Evolutionary conservation across 2,329 filamentous ascomycete genomes (phyloP).

Genomic region (Colletotrichum chlorophyti): DNA sequence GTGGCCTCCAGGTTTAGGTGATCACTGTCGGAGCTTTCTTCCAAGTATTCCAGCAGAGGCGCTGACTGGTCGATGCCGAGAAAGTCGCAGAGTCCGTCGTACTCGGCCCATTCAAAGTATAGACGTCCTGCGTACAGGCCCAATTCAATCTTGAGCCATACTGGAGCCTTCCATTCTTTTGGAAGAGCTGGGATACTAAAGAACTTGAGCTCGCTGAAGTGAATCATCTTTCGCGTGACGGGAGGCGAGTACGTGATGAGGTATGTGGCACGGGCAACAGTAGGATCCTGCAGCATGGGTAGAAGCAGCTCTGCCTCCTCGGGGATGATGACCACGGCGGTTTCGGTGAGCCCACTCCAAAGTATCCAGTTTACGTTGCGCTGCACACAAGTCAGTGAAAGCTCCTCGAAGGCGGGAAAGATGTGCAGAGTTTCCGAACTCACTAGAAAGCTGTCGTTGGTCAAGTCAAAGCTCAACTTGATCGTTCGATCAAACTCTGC

Average conservation of each 20-base stretch:
- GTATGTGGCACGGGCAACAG: constrained; percentile 46
- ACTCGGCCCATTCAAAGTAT: constrained; percentile 62
- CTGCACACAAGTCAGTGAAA: constrained; percentile 27
- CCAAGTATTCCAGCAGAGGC: constrained; percentile 2
- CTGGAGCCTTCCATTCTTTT: constrained; percentile 46
- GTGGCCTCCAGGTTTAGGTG: background rate
- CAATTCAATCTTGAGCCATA: constrained; percentile 63
- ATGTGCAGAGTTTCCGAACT: background rate
- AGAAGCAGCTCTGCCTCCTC: constrained; percentile 68
- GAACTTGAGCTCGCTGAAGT: constrained; percentile 62
- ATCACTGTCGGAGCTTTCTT: constrained; percentile 1
- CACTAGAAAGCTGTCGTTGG: constrained; percentile 44
- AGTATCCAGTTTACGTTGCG: constrained; percentile 68
- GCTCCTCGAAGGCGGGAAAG: too few species aligned
- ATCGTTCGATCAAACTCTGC: constrained; percentile 57
- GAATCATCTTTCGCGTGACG: constrained; percentile 64
- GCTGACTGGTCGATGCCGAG: constrained; percentile 37
- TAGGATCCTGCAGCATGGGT: constrained; percentile 42
- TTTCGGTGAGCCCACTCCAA: constrained; percentile 54
- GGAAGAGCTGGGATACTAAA: constrained; percentile 58
- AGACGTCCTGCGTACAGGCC: constrained; percentile 67
- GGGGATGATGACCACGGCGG: constrained; percentile 63
- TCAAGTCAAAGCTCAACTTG: constrained; percentile 32
- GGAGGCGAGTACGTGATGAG: constrained; percentile 66
- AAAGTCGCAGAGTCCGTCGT: constrained; percentile 39